phyloP scores from a whole-genome alignment of 768 basidiomycete species.

The Crepidotus variabilis region DNA sequence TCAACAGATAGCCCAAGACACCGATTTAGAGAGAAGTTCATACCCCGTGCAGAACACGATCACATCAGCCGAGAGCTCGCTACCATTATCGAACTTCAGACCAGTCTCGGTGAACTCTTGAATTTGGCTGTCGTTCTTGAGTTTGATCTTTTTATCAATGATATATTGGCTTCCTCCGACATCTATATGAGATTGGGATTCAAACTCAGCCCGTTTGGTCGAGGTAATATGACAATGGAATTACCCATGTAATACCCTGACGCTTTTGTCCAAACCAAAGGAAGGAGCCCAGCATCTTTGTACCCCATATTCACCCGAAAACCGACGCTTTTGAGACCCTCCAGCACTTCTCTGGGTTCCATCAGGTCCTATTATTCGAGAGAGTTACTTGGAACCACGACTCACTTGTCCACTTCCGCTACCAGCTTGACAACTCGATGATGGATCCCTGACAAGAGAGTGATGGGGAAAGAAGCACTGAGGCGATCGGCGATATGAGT shows the following conservation, averaged over 20 bases:
- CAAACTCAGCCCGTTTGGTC: neutral
- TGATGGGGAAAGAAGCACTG: constrained; percentile 41
- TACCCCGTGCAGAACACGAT: constrained; percentile 61
- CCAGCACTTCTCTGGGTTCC: constrained; percentile 30
- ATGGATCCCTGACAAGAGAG: neutral
- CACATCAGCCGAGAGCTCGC: constrained; percentile 45
- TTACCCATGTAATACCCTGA: constrained; percentile 71
- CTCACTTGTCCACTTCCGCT: constrained; percentile 54
- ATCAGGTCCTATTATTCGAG: neutral
- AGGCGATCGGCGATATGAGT: constrained; percentile 49
- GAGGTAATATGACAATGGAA: constrained; percentile 1
- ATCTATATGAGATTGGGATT: constrained; percentile 28
- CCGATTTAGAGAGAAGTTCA: constrained; percentile 6
- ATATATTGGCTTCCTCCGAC: constrained; percentile 59
- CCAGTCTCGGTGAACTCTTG: constrained; percentile 38
- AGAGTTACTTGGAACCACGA: neutral
- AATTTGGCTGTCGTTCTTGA: constrained; percentile 59
- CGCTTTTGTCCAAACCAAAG: constrained; percentile 42
- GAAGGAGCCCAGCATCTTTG: constrained; percentile 47
- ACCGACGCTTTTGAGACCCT: constrained; percentile 52
- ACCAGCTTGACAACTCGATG: constrained; percentile 33
- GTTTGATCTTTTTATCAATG: constrained; percentile 64
- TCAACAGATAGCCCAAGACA: neutral
- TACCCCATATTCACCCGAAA: constrained; percentile 52
- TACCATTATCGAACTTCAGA: constrained; percentile 46